phyloP scores from a whole-genome alignment of 768 basidiomycete species.

The Calocybe cyanea region DNA sequence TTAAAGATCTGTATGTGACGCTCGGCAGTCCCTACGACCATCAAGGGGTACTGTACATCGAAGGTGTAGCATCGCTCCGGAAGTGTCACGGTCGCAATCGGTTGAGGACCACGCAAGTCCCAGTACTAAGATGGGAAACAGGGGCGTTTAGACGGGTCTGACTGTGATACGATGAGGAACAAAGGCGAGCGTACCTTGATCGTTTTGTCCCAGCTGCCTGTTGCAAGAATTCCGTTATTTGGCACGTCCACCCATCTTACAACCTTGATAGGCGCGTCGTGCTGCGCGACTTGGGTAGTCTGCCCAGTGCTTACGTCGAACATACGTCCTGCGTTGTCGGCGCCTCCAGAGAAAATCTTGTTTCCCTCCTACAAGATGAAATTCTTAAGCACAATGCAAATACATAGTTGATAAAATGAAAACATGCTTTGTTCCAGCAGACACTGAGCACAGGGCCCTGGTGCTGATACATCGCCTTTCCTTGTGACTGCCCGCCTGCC shows the following conservation, averaged over 20 bases:
- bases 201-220: constrained; percentile 98
- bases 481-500: constrained; percentile 72
- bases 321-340: constrained; percentile 93
- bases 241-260: constrained; percentile 80
- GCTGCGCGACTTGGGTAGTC: constrained; percentile 79
- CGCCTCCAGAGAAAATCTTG: constrained; percentile 88
- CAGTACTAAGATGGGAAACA: constrained; percentile 64
- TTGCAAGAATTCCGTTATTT: constrained; percentile 73
- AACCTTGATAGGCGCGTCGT: constrained; percentile 84
- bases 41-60: constrained; percentile 75
- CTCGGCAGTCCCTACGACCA: constrained; percentile 93
- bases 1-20: constrained; percentile 89
- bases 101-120: constrained; percentile 77
- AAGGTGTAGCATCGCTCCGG: constrained; percentile 89
- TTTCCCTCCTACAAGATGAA: constrained; percentile 65
- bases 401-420: constrained; percentile 3
- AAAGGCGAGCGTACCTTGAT: constrained; percentile 61
- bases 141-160: neutral
- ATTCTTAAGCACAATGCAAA: neutral
- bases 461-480: constrained; percentile 88
- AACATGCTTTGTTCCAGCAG: constrained; percentile 84
- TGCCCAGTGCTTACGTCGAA: constrained; percentile 86
- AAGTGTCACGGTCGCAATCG: constrained; percentile 76
- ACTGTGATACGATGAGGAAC: neutral
- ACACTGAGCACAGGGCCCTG: constrained; percentile 86